A percentile compares a stretch with the other conserved stretches of the same genome.
Conservation (phyloP, 2,329 filamentous ascomycete species). For the Cucurbitaria berberidis region DNA sequence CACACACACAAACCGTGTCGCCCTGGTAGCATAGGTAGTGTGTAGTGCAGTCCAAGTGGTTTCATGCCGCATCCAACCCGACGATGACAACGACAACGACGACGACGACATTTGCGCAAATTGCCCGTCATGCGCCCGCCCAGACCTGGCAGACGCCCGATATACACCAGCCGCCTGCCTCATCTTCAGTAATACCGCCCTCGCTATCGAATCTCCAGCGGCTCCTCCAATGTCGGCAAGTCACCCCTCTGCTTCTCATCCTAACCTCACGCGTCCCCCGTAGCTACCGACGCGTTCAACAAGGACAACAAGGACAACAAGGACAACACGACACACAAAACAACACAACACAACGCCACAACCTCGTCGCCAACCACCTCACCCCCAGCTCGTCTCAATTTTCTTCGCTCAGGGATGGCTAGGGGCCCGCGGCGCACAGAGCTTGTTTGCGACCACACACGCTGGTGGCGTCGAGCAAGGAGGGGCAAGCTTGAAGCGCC, state of each 20-base stretch:
- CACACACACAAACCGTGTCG: too few relatives aligned
- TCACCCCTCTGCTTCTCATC: too few relatives aligned
- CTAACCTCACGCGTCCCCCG: background rate
- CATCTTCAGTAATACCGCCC: conserved; percentile 1
- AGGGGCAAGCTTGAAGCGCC: background rate
- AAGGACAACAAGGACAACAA: conserved; percentile 1
- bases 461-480: background rate
- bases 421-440: background rate
- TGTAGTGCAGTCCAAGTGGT: conserved; percentile 21
- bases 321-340: conserved; percentile 10
- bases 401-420: conserved; percentile 4
- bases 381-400: background rate
- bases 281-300: conserved; percentile 1
- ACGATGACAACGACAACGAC: too few relatives aligned
- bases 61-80: conserved; percentile 33
- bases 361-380: background rate
- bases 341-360: background rate
- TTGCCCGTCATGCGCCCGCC: conserved; percentile 35
- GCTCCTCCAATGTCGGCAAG: background rate
- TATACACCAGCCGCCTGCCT: background rate
- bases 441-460: background rate
- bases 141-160: background rate
- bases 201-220: background rate
- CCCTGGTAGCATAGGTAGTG: too few relatives aligned
- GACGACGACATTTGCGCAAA: conserved; percentile 26